These are phyloP conservation scores for Aspergillus egyptiacus DNA, from an alignment of 495 filamentous ascomycete genomes.

Conservation along the genomic window DNA sequence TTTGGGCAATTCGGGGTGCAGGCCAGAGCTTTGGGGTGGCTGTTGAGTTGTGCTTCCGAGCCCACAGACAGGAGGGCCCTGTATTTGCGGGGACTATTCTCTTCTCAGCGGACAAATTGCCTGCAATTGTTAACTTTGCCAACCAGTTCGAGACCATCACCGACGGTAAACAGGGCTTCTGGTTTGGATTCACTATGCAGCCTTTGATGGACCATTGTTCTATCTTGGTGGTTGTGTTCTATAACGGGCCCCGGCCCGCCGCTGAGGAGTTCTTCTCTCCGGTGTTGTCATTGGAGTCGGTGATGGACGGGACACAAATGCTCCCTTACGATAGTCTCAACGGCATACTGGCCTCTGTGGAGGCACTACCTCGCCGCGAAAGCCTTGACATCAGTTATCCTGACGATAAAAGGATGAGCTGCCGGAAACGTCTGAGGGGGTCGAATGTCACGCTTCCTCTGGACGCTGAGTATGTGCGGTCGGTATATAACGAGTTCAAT, in stretches of 20 bases:
- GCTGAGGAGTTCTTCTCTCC: constrained; percentile 30
- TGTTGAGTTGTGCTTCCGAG: constrained; percentile 35
- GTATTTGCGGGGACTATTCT: constrained; percentile 40
- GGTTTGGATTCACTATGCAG: constrained; percentile 26
- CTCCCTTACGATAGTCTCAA: not conserved
- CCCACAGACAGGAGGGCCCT: constrained; percentile 18
- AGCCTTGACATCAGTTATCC: not conserved
- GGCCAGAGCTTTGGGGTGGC: constrained; percentile 38
- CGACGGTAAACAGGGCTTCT: constrained; percentile 12
- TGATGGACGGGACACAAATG: not conserved
- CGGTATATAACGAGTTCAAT: constrained; percentile 14
- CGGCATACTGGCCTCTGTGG: not conserved
- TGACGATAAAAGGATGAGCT: not conserved
- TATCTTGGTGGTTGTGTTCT: constrained; percentile 33
- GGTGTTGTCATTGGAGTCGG: constrained; percentile 13
- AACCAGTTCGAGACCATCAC: constrained; percentile 31
- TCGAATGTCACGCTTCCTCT: constrained; percentile 14
- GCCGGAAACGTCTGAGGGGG: constrained; percentile 11
- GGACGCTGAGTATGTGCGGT: constrained; percentile 9
- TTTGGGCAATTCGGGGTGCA: constrained; percentile 39
- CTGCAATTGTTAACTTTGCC: constrained; percentile 28
- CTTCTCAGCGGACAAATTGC: constrained; percentile 32
- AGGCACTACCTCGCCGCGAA: not conserved
- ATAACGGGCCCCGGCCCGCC: constrained; percentile 34
- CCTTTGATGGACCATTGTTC: constrained; percentile 21